A percentile compares a stretch with the other conserved stretches of the same genome.
Conservation (phyloP, 2,329 filamentous ascomycete genomes). For the Graphiopsis chlorocephala region DNA sequence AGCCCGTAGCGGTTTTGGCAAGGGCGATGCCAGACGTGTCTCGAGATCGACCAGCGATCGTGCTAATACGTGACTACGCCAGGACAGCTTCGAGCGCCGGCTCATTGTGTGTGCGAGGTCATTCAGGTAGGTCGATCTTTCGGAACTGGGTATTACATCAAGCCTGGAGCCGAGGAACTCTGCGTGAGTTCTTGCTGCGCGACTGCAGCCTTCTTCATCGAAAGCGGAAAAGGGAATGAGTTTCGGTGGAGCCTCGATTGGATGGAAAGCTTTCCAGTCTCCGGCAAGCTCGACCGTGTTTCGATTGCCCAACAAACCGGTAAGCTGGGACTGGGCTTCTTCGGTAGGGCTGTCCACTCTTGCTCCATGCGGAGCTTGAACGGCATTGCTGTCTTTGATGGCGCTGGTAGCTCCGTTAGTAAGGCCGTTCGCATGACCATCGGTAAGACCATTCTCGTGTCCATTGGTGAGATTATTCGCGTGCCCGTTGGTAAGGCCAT, state of each 20-base stretch:
- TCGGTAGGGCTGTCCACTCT: not conserved
- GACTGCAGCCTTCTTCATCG: constrained; percentile 11
- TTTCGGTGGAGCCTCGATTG: not conserved
- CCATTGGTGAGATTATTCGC: not conserved
- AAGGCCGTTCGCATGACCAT: not conserved
- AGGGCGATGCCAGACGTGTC: not conserved
- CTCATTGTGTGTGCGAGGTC: constrained; percentile 9
- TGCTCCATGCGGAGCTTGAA: not conserved
- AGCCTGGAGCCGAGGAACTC: constrained; percentile 36
- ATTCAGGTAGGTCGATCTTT: not conserved
- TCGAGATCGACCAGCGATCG: constrained; percentile 17
- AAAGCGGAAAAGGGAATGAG: constrained; percentile 5
- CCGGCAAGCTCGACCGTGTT: not conserved
- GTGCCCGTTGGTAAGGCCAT: not conserved
- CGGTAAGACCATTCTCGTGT: not conserved
- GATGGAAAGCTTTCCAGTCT: not conserved
- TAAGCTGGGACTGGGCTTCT: not conserved
- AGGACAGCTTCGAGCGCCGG: not conserved
- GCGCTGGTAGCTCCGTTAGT: not conserved
- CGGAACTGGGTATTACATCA: constrained; percentile 20
- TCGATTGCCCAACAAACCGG: not conserved
- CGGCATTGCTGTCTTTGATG: not conserved
- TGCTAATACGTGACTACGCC: constrained; percentile 8
- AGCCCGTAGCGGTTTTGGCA: not conserved
- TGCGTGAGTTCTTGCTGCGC: constrained; percentile 2